Evolutionary conservation across 768 basidiomycete genomes (phyloP).

Genomic region (Thelephora ganbajun): DNA sequence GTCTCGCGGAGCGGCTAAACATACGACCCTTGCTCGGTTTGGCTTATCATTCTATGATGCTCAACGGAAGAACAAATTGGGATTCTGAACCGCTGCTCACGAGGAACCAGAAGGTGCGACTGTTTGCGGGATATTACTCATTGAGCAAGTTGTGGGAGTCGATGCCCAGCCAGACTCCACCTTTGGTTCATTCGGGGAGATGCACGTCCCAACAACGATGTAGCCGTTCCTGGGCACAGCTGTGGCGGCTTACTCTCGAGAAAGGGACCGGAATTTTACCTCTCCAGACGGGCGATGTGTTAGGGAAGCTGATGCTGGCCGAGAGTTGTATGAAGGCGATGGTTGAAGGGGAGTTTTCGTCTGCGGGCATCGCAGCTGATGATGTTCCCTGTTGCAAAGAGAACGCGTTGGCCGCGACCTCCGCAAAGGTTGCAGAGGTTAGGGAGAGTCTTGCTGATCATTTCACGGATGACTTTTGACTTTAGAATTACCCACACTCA

Average conservation of each 20-base stretch:
- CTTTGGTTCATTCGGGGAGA: slow-evolving; percentile 25
- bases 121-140: slow-evolving; percentile 39
- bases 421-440: slow-evolving; percentile 30
- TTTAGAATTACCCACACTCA: too few relatives aligned
- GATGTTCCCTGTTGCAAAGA: slow-evolving; percentile 33
- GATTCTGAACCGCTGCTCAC: slow-evolving; percentile 30
- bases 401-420: slow-evolving; percentile 25
- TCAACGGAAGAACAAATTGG: slow-evolving; percentile 36
- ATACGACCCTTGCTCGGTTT: slow-evolving; percentile 31
- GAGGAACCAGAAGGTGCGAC: slow-evolving; percentile 33
- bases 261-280: slow-evolving; percentile 23
- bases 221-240: slow-evolving; percentile 26
- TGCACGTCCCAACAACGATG: slow-evolving; percentile 29
- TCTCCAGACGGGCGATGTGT: slow-evolving; percentile 29
- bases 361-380: slow-evolving; percentile 22
- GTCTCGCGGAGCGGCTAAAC: slow-evolving; percentile 33
- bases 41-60: slow-evolving; percentile 38
- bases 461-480: slow-evolving; percentile 27
- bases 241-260: slow-evolving; percentile 32
- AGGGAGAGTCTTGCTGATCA: slow-evolving; percentile 32
- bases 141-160: slow-evolving; percentile 30
- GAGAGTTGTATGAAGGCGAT: slow-evolving; percentile 33
- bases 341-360: slow-evolving; percentile 27
- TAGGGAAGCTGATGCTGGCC: slow-evolving; percentile 31
- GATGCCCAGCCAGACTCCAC: slow-evolving; percentile 28